Evolutionary conservation across 148 eudicot species (phyloP), one percentile per base, ranked within the genome.

Genomic region (Nepenthes gracilis): DNA sequence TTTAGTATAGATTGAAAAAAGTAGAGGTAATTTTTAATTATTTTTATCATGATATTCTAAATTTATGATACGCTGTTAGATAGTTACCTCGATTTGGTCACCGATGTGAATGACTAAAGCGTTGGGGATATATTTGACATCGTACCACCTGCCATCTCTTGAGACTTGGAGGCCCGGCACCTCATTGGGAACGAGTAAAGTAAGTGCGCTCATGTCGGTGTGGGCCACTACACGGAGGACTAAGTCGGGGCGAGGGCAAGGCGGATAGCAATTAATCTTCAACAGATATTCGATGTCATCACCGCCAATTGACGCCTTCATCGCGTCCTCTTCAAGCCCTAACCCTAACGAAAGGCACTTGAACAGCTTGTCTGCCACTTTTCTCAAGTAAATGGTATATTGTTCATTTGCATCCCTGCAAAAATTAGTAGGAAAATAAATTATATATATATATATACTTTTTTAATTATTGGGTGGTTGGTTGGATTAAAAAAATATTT

Each of bases 211-310:
- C 23, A 23, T 23, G 23, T 23, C 23, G 23, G 23, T 23, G 23
- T 23, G 23, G 0, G 93, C 81, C 32, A 38, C 68, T 34, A 88
- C 89, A 2, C 96, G 93, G 1, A 85, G 77, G 2, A 85, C 85
- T 35, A 88, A 61, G 34, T 88, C 93, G 10, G 93, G 96, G 12
- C 89, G 77, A 3, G 93, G 96, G 50, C 96, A 88, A 35, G 89
- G 87, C 12, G 96, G 96, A 63, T 88, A 88, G 60, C 79, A 83
- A 33, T 88, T 88, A 5, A 88, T 83, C 73, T 88, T 88, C 70
- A 86, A 50, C 12, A 76, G 32, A 61, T 83, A 85, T 12, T 67
- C 60, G 36, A 83, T 1, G 9, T 83, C 89, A 0, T 81, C 89
- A 13, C 92, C 85, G 1, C 93, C 89, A 1, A 45, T 64, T 2